Conservation (phyloP, 345 rosid species). For the Moricandia moricandioides region DNA sequence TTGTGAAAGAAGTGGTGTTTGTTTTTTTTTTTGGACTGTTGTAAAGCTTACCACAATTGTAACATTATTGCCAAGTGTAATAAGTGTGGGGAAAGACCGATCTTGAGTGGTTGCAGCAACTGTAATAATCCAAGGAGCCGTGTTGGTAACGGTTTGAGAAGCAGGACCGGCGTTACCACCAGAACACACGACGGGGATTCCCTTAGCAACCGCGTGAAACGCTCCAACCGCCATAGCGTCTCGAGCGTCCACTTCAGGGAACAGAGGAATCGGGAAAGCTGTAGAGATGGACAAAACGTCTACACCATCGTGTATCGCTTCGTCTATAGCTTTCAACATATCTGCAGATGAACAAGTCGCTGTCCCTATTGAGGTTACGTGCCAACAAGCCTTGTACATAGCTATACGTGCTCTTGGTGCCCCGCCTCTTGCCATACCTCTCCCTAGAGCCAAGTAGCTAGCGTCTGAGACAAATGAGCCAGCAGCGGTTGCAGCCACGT, state of each 20-base stretch:
- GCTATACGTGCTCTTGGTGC: slow-evolving; percentile 57
- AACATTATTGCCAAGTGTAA: slow-evolving; percentile 45
- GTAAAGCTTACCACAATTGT: slow-evolving; percentile 28
- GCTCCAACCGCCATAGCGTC: slow-evolving; percentile 49
- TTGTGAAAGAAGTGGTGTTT: neutral
- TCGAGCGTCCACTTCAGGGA: slow-evolving; percentile 42
- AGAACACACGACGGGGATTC: slow-evolving; percentile 46
- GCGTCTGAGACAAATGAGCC: slow-evolving; percentile 44
- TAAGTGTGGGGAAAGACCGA: slow-evolving; percentile 44
- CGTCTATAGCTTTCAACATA: slow-evolving; percentile 53
- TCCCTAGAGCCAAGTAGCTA: slow-evolving; percentile 43
- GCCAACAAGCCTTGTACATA: slow-evolving; percentile 58
- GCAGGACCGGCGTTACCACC: slow-evolving; percentile 51
- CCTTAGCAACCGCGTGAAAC: slow-evolving; percentile 53
- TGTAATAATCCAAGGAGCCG: slow-evolving; percentile 56
- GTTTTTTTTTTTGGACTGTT: neutral
- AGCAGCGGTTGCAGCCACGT: slow-evolving; percentile 56
- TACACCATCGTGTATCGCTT: slow-evolving; percentile 50
- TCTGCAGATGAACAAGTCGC: slow-evolving; percentile 48
- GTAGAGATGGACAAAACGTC: slow-evolving; percentile 38
- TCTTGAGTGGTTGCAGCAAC: slow-evolving; percentile 62
- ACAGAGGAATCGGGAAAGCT: slow-evolving; percentile 32
- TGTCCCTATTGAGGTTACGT: slow-evolving; percentile 23
- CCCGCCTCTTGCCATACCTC: slow-evolving; percentile 47
- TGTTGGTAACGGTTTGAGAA: slow-evolving; percentile 40